phyloP scores from a whole-genome alignment of 352 stramenopile genomes.

The Globisporangium splendens region DNA sequence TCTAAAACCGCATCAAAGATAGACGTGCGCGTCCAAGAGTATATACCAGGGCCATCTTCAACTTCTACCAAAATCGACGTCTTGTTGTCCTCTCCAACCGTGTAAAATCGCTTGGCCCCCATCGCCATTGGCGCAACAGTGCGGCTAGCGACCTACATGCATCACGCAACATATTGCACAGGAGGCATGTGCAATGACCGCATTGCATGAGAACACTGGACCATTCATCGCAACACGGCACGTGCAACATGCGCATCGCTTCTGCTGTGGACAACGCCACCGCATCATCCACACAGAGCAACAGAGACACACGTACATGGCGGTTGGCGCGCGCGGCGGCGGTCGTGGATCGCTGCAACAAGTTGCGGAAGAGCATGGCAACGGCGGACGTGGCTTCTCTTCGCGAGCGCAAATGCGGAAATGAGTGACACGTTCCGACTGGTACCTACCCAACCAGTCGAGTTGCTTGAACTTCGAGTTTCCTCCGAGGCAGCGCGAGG shows the following conservation, averaged over 20 bases:
- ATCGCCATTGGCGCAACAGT: conserved; percentile 5
- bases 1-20: neutral
- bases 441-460: neutral
- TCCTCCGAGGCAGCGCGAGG: too few relatives aligned
- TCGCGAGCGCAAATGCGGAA: conserved; percentile 3
- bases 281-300: too few relatives aligned
- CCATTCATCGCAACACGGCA: neutral
- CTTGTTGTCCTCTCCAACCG: conserved; percentile 51
- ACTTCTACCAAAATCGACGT: conserved; percentile 77
- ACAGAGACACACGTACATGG: conserved; percentile 3
- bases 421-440: neutral
- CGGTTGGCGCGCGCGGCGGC: neutral
- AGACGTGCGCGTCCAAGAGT: neutral
- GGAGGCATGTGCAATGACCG: neutral
- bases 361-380: conserved; percentile 11
- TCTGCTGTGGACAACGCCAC: too few relatives aligned
- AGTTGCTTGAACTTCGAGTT: neutral
- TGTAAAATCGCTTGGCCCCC: conserved; percentile 13
- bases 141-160: neutral
- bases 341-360: conserved; percentile 6
- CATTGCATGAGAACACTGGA: neutral
- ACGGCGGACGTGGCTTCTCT: too few relatives aligned
- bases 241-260: too few relatives aligned
- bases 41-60: conserved; percentile 49
- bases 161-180: neutral